phyloP scores from a whole-genome alignment of 2,329 filamentous ascomycete genomes.

The Arthroderma sp. region DNA sequence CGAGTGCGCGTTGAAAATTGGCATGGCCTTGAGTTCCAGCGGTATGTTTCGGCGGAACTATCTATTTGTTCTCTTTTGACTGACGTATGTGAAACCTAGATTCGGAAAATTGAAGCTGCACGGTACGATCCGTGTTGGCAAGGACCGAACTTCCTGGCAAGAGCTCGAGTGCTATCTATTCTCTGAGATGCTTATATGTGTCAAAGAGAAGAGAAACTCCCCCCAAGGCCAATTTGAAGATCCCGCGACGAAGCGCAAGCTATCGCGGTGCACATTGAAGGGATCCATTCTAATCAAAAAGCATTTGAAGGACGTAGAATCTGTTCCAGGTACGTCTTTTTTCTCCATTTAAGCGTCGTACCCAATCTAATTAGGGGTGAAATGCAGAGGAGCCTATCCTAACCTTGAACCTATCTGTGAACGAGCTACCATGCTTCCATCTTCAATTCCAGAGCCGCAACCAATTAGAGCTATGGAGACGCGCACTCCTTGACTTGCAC shows the following conservation, averaged over 20 bases:
- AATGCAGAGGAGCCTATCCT: conserved; percentile 62
- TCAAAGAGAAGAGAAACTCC: conserved; percentile 81
- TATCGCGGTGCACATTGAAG: conserved; percentile 75
- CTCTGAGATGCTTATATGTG: conserved; percentile 97
- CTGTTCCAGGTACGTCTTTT: conserved; percentile 29
- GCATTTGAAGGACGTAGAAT: conserved; percentile 83
- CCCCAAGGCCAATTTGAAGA: conserved; percentile 47
- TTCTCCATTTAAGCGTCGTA: neutral
- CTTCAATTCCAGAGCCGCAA: conserved; percentile 72
- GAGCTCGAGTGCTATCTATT: conserved; percentile 95
- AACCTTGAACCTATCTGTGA: conserved; percentile 79
- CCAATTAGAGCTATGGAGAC: conserved; percentile 82
- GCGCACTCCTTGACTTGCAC: conserved; percentile 73
- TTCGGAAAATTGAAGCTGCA: conserved; percentile 88
- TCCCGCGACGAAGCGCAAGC: conserved; percentile 43
- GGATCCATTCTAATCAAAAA: conserved; percentile 98
- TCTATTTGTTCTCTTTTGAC: conserved; percentile 1
- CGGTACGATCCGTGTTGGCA: conserved; percentile 81
- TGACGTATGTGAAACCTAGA: conserved; percentile 29
- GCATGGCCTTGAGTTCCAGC: conserved; percentile 86
- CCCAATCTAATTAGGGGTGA: neutral
- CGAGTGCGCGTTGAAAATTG: conserved; percentile 89
- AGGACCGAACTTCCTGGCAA: conserved; percentile 94
- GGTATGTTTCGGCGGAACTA: conserved; percentile 33
- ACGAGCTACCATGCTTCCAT: conserved; percentile 86